Evolutionary conservation across 352 stramenopile species (phyloP).

Genomic region (Globisporangium splendens): DNA sequence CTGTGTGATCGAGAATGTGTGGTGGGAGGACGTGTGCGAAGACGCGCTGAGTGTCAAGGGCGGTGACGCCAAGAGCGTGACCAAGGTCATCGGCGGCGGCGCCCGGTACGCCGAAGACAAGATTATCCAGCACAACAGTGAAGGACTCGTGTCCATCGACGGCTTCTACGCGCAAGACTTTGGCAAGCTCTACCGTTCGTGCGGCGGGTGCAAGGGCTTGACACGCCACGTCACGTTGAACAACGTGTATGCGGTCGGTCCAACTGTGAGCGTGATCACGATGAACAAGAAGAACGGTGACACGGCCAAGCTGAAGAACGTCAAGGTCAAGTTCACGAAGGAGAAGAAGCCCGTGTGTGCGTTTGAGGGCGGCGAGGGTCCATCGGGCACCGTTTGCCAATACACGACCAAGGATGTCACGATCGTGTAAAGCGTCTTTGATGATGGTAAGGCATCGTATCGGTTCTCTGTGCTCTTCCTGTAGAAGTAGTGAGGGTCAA

Average conservation of each 20-base stretch:
- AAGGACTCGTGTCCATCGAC: slow-evolving; percentile 19
- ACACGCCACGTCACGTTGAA: slow-evolving; percentile 4
- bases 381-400: slow-evolving; percentile 10
- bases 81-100: slow-evolving; percentile 17
- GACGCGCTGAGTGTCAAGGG: slow-evolving; percentile 20
- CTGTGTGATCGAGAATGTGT: too few species aligned
- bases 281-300: slow-evolving; percentile 24
- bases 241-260: neutral
- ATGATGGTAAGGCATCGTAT: too few species aligned
- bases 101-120: slow-evolving; percentile 21
- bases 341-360: slow-evolving; percentile 2
- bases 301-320: slow-evolving; percentile 16
- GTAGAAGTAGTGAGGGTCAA: too few species aligned
- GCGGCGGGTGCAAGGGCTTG: slow-evolving; percentile 16
- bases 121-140: slow-evolving; percentile 20
- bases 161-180: slow-evolving; percentile 24
- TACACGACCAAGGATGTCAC: too few species aligned
- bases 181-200: slow-evolving; percentile 23
- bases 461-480: too few species aligned
- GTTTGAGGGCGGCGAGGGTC: too few species aligned
- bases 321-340: slow-evolving; percentile 14
- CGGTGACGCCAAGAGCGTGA: slow-evolving; percentile 12
- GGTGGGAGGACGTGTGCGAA: slow-evolving; percentile 11
- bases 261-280: slow-evolving; percentile 14
- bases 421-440: too few species aligned